phyloP scores from a whole-genome alignment of 208 protist genomes.

The Polymyxa betae region DNA sequence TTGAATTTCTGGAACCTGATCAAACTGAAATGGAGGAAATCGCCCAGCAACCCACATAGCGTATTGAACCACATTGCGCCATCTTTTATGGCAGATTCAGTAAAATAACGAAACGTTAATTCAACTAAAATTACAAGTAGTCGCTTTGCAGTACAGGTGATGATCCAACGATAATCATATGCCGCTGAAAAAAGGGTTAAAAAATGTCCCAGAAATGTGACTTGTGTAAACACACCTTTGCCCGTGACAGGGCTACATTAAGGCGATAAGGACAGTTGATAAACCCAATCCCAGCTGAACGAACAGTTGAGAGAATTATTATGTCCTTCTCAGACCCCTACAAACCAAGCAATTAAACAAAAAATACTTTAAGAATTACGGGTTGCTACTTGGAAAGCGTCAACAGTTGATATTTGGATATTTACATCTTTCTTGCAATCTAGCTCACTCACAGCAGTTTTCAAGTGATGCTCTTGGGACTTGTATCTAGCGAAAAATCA shows the following conservation, averaged over 20 bases:
- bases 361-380: background rate
- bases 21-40: no score
- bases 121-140: no score
- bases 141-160: background rate
- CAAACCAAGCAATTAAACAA: background rate
- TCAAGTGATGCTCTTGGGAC: background rate
- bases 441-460: background rate
- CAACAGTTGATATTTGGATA: conserved; percentile 32
- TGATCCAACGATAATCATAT: conserved; percentile 27
- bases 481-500: conserved; percentile 16
- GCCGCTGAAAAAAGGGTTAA: background rate
- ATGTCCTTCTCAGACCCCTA: conserved; percentile 50
- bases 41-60: no score
- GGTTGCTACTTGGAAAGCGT: conserved; percentile 2
- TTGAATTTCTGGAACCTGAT: no score
- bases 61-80: no score
- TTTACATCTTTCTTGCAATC: background rate
- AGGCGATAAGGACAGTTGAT: conserved; percentile 45
- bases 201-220: background rate
- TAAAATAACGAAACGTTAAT: no score
- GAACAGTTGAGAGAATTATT: background rate
- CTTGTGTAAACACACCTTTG: background rate
- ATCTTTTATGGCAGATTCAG: no score
- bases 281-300: background rate
- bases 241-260: conserved; percentile 17